Percentiles rank a stretch among this genome's conserved stretches.
Evolutionary conservation across 306 rosid genomes (phyloP).

Genomic region (Quercus alba): DNA sequence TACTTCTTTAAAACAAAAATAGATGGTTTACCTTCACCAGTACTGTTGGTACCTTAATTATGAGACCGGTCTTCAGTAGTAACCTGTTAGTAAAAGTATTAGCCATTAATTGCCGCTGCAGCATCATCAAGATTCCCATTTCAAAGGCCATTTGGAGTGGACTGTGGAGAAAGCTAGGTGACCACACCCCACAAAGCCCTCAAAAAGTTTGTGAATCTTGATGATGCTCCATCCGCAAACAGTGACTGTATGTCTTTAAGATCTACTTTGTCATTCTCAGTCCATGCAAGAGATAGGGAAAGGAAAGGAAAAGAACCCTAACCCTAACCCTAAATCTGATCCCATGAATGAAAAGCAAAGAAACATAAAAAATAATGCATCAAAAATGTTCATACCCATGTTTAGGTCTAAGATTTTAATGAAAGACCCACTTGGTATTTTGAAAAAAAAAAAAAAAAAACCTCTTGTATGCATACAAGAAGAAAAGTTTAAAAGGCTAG

Average conservation of each 20-base stretch:
- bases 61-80: background rate
- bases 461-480: background rate
- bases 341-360: background rate
- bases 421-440: constrained; percentile 3
- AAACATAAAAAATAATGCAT: background rate
- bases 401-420: background rate
- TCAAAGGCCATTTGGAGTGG: background rate
- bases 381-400: background rate
- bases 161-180: background rate
- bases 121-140: constrained; percentile 64
- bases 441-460: background rate
- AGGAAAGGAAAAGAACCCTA: background rate
- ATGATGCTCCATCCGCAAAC: constrained; percentile 48
- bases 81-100: background rate
- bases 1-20: background rate
- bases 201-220: constrained; percentile 49
- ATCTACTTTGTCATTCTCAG: background rate
- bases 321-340: constrained; percentile 20
- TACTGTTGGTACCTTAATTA: background rate
- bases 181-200: background rate
- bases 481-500: background rate
- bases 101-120: constrained; percentile 50
- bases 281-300: constrained; percentile 5
- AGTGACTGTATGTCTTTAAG: constrained; percentile 2
- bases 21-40: no score